Percentiles rank a stretch among this genome's conserved stretches.
Evolutionary conservation across 2,329 filamentous ascomycete genomes (phyloP).

Genomic region (Fusarium sp.): DNA sequence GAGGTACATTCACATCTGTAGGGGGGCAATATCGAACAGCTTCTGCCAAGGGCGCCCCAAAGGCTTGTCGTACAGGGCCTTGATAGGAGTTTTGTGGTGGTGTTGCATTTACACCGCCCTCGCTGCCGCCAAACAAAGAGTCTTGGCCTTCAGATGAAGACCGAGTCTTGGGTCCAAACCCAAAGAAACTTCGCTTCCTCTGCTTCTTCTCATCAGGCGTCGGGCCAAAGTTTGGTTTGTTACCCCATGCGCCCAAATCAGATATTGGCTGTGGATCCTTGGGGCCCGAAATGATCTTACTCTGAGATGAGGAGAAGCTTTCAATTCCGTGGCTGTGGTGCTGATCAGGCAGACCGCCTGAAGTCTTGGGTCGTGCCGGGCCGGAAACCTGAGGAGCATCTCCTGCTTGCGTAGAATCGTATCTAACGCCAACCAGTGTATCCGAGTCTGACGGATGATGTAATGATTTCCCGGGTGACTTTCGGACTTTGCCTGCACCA

Average conservation of each 20-base stretch:
- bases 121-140: slow-evolving; percentile 65
- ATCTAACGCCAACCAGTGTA: slow-evolving; percentile 68
- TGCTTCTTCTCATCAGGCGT: slow-evolving; percentile 80
- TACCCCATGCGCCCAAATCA: slow-evolving; percentile 87
- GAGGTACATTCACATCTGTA: slow-evolving; percentile 76
- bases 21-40: slow-evolving; percentile 87
- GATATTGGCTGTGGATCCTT: slow-evolving; percentile 88
- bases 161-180: slow-evolving; percentile 73
- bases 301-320: slow-evolving; percentile 56
- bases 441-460: slow-evolving; percentile 59
- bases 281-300: slow-evolving; percentile 80
- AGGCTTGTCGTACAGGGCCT: slow-evolving; percentile 77
- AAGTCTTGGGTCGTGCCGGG: slow-evolving; percentile 56
- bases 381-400: slow-evolving; percentile 61
- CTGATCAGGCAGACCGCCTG: slow-evolving; percentile 52
- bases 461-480: slow-evolving; percentile 52
- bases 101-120: slow-evolving; percentile 60
- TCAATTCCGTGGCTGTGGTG: slow-evolving; percentile 53
- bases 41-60: slow-evolving; percentile 87
- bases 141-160: slow-evolving; percentile 71
- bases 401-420: slow-evolving; percentile 68
- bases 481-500: slow-evolving; percentile 48
- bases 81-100: slow-evolving; percentile 58
- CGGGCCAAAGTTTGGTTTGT: slow-evolving; percentile 71
- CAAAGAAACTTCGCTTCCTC: slow-evolving; percentile 83